Evolutionary conservation across 106 monocot species (phyloP).

Genomic region (Vanilla planifolia): DNA sequence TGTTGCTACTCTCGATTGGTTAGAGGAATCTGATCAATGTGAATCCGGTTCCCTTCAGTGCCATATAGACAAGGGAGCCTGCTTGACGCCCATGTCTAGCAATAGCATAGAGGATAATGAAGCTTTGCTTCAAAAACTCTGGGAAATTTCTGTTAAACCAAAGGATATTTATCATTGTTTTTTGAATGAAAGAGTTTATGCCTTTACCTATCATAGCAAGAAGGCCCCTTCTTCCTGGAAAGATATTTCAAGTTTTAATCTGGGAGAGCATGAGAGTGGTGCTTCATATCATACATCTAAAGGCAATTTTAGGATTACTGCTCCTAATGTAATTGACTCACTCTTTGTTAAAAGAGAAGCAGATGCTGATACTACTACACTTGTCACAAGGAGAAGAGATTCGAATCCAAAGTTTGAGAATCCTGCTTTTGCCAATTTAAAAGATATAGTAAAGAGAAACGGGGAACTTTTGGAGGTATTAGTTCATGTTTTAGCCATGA

Average conservation of each 20-base stretch:
- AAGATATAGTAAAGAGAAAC: conserved; percentile 73
- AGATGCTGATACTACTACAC: conserved; percentile 12
- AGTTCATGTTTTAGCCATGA: conserved; percentile 3
- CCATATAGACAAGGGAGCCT: conserved; percentile 19
- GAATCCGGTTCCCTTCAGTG: conserved; percentile 10
- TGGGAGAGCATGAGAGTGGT: conserved; percentile 16
- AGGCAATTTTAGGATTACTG: not conserved
- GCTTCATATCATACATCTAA: conserved; percentile 10
- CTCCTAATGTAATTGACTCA: conserved; percentile 10
- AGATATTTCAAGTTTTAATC: conserved; percentile 22
- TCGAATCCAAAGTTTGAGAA: conserved; percentile 10
- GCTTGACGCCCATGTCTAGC: conserved; percentile 15
- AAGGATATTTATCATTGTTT: conserved; percentile 35
- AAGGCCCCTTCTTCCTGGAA: conserved; percentile 46
- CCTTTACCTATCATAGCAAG: conserved; percentile 19
- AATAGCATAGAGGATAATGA: conserved; percentile 23
- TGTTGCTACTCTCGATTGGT: conserved; percentile 34
- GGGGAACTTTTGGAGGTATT: conserved; percentile 91
- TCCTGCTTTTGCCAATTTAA: conserved; percentile 51
- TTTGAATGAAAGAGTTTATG: conserved; percentile 39
- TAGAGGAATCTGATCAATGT: conserved; percentile 28
- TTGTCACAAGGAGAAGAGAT: conserved; percentile 32
- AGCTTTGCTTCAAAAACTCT: conserved; percentile 33
- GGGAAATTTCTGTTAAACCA: conserved; percentile 43
- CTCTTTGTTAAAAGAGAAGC: not conserved